A percentile compares a stretch with the other conserved stretches of the same genome.
Evolutionary conservation across 1,284 basidiomycete species (phyloP).

Genomic region (Ceratorhiza oryzae-sativae): DNA sequence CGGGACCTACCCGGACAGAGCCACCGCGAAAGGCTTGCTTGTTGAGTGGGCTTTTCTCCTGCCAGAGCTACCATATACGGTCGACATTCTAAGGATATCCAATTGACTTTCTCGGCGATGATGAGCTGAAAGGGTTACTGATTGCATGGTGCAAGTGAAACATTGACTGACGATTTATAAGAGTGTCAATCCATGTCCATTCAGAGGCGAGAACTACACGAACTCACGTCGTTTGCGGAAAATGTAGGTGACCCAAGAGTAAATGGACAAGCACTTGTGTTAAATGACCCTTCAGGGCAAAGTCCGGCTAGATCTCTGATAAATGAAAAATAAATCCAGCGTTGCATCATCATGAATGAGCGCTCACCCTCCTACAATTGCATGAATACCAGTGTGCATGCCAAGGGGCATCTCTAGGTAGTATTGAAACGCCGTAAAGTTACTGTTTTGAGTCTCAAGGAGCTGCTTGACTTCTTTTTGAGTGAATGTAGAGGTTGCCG

Average conservation of each 20-base stretch:
- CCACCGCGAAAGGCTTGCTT: slow-evolving; percentile 18
- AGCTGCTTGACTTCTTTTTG: neutral
- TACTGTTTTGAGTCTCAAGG: neutral
- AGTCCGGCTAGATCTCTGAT: neutral
- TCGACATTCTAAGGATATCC: slow-evolving; percentile 4
- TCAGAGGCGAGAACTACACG: too few species aligned
- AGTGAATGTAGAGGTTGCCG: neutral
- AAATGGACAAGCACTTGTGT: slow-evolving; percentile 6
- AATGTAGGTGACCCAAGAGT: slow-evolving; percentile 14
- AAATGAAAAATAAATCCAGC: neutral
- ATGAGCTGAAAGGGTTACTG: neutral
- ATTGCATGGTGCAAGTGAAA: slow-evolving; percentile 28
- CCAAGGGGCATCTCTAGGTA: slow-evolving; percentile 7
- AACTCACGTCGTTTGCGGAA: slow-evolving; percentile 23
- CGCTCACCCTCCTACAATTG: slow-evolving; percentile 18
- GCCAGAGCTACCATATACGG: slow-evolving; percentile 32
- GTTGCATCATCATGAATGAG: neutral
- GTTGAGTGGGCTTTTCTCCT: slow-evolving; percentile 18
- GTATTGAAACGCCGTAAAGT: slow-evolving; percentile 25
- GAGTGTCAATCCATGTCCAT: too few species aligned
- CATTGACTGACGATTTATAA: neutral
- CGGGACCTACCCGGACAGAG: slow-evolving; percentile 1
- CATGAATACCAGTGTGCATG: slow-evolving; percentile 16
- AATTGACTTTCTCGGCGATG: neutral
- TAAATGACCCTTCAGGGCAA: slow-evolving; percentile 12